Evolutionary conservation across 2,329 filamentous ascomycete genomes (phyloP).

Genomic region (Pseudogymnoascus sp.): DNA sequence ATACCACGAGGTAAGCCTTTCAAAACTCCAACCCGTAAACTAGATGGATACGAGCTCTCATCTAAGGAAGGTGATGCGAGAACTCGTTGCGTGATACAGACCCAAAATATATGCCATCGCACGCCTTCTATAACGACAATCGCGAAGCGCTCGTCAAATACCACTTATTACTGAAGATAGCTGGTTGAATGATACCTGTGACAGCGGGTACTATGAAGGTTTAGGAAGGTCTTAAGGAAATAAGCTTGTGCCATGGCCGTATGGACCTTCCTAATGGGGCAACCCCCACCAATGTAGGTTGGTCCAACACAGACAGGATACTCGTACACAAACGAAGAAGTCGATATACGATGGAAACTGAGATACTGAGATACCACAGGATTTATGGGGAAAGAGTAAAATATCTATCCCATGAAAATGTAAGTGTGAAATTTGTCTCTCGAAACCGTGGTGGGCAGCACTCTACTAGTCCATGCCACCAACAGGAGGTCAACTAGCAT

Average conservation of each 20-base stretch:
- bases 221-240: not conserved
- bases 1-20: not conserved
- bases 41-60: not conserved
- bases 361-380: not conserved
- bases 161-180: not conserved
- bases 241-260: not conserved
- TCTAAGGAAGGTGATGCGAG: not conserved
- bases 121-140: not conserved
- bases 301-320: not conserved
- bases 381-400: not conserved
- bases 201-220: not conserved
- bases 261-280: constrained; percentile 3
- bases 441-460: not conserved
- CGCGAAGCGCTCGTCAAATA: not conserved
- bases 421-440: not conserved
- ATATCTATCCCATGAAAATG: not conserved
- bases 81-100: not conserved
- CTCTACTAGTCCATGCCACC: not conserved
- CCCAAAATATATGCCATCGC: not conserved
- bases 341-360: not conserved
- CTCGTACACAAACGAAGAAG: not conserved
- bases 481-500: not conserved
- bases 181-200: not conserved
- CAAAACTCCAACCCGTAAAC: not conserved
- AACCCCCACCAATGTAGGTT: too few relatives aligned